These are phyloP conservation scores for Botrytis squamosa DNA, from an alignment of 2,329 filamentous ascomycete genomes.

Conservation along the genomic window DNA sequence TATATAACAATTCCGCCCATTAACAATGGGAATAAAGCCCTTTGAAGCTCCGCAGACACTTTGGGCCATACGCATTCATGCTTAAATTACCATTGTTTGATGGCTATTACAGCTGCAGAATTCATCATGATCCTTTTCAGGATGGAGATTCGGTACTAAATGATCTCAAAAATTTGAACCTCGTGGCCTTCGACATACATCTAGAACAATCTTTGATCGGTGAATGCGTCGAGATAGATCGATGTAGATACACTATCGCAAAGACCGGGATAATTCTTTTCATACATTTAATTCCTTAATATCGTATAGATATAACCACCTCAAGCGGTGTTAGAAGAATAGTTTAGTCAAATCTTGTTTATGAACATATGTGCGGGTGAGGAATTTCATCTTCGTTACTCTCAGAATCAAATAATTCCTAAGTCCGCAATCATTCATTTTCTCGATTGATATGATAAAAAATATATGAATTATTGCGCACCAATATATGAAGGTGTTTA, in stretches of 20 bases:
- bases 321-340: background rate
- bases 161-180: background rate
- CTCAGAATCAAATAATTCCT: background rate
- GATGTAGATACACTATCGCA: background rate
- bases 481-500: too few species aligned
- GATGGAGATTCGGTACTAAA: background rate
- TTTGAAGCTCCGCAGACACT: background rate
- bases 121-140: background rate
- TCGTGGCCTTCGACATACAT: accelerated
- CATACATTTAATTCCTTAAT: too few species aligned
- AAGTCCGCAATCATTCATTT: too few species aligned
- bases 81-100: too few species aligned
- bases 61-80: too few species aligned
- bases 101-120: background rate
- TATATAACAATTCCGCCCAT: background rate
- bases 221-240: background rate
- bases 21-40: background rate
- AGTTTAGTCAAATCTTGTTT: accelerated
- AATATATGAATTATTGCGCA: too few species aligned
- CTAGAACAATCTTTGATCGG: too few species aligned
- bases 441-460: too few species aligned
- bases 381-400: background rate
- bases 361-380: background rate
- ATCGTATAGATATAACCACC: too few species aligned
- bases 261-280: background rate